These are phyloP conservation scores for Ricinus communis DNA, from an alignment of 345 rosid species.

Conservation along the genomic window DNA sequence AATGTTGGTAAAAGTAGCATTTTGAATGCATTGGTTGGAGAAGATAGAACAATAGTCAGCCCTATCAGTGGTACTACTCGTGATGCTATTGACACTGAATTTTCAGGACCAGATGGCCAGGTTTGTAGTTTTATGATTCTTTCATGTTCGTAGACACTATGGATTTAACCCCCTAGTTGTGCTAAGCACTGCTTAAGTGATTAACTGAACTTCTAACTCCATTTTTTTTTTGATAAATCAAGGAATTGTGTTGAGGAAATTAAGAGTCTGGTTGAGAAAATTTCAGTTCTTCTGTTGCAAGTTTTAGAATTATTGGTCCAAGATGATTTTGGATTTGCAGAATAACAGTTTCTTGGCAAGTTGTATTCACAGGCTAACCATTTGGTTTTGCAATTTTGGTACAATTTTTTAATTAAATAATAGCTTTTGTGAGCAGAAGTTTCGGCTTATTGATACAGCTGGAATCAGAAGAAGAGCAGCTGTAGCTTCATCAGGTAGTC, in stretches of 20 bases:
- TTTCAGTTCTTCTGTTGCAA: neutral
- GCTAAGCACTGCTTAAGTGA: neutral
- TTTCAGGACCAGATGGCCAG: slow-evolving; percentile 84
- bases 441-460: slow-evolving; percentile 90
- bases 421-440: slow-evolving; percentile 59
- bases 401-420: neutral
- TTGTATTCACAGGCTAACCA: neutral
- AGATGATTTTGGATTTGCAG: neutral
- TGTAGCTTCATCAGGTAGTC: slow-evolving; percentile 85
- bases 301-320: neutral
- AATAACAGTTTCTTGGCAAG: neutral
- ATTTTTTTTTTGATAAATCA: neutral
- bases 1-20: slow-evolving; percentile 99
- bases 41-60: slow-evolving; percentile 96
- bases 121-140: slow-evolving; percentile 36
- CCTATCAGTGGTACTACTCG: slow-evolving; percentile 98
- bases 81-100: slow-evolving; percentile 95
- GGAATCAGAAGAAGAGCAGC: slow-evolving; percentile 93
- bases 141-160: neutral
- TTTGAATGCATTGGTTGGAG: slow-evolving; percentile 92
- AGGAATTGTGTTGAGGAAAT: neutral
- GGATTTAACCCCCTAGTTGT: neutral
- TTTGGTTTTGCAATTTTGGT: neutral
- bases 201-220: neutral
- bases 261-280: neutral